Evolutionary conservation across 192 early-diverging fungal species (phyloP).

Genomic region (Coemansia sp.): DNA sequence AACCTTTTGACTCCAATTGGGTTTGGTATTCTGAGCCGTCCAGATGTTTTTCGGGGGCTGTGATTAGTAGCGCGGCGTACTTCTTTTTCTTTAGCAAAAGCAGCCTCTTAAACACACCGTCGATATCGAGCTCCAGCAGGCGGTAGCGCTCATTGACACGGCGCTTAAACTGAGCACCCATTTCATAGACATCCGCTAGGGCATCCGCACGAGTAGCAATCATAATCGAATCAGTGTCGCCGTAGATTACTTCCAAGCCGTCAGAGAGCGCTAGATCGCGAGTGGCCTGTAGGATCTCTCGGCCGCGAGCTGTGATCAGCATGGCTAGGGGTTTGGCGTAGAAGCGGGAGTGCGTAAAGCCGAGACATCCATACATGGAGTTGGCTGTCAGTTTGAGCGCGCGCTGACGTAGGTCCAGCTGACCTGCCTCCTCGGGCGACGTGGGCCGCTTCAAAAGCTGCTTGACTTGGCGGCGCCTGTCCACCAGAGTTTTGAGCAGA

Average conservation of each 20-base stretch:
- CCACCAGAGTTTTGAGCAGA: conserved; percentile 85
- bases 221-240: conserved; percentile 99
- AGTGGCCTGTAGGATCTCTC: conserved; percentile 95
- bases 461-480: conserved; percentile 89
- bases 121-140: conserved; percentile 96
- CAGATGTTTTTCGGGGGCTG: conserved; percentile 59
- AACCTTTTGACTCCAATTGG: conserved; percentile 85
- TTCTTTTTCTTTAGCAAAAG: conserved; percentile 97
- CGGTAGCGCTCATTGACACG: conserved; percentile 90
- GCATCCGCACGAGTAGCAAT: conserved; percentile 83
- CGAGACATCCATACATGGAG: conserved; percentile 98
- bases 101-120: conserved; percentile 89
- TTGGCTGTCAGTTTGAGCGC: conserved; percentile 98
- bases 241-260: conserved; percentile 95
- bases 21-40: conserved; percentile 14
- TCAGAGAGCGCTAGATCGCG: conserved; percentile 79
- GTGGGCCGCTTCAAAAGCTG: conserved; percentile 79
- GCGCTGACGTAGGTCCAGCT: conserved; percentile 91
- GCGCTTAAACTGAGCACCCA: conserved; percentile 82
- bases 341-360: conserved; percentile 90
- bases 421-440: conserved; percentile 57
- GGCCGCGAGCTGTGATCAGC: conserved; percentile 92
- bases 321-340: conserved; percentile 97
- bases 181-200: conserved; percentile 71
- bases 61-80: conserved; percentile 84